These are phyloP conservation scores for Aspergillus conjunctus DNA, from an alignment of 495 filamentous ascomycete genomes.

Conservation along the genomic window DNA sequence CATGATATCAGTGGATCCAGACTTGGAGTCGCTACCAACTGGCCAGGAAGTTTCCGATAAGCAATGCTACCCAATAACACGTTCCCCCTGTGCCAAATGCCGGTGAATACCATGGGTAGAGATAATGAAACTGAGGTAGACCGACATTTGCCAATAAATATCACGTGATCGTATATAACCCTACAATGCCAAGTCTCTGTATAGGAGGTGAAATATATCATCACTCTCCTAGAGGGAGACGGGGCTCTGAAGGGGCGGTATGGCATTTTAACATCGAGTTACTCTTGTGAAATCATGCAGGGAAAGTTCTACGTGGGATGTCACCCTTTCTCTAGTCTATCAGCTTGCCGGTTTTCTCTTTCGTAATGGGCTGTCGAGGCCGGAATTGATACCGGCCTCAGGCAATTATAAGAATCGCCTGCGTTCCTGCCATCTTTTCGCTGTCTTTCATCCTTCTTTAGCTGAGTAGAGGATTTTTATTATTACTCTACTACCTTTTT, in stretches of 20 bases:
- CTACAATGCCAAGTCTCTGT: conserved; percentile 34
- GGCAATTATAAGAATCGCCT: conserved; percentile 55
- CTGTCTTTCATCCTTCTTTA: conserved; percentile 25
- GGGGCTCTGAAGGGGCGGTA: conserved; percentile 14
- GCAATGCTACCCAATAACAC: neutral
- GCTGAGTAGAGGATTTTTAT: neutral
- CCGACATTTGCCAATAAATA: conserved; percentile 18
- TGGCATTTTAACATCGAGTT: neutral
- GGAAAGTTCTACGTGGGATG: neutral
- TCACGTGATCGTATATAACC: conserved; percentile 35
- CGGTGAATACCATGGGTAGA: neutral
- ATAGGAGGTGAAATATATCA: conserved; percentile 26
- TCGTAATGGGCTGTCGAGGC: conserved; percentile 48
- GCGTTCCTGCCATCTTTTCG: conserved; percentile 33
- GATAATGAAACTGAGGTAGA: neutral
- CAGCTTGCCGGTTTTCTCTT: conserved; percentile 36
- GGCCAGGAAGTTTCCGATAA: neutral
- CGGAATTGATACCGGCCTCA: conserved; percentile 66
- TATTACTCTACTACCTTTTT: conserved; percentile 30
- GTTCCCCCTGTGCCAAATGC: neutral
- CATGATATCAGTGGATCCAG: conserved; percentile 4
- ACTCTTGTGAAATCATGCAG: conserved; percentile 1
- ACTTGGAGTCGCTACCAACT: neutral
- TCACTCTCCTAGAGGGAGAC: conserved; percentile 9
- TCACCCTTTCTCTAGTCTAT: conserved; percentile 18